Evolutionary conservation across 2,329 filamentous ascomycete genomes (phyloP).

Genomic region (Chalaropsis ovoidea): DNA sequence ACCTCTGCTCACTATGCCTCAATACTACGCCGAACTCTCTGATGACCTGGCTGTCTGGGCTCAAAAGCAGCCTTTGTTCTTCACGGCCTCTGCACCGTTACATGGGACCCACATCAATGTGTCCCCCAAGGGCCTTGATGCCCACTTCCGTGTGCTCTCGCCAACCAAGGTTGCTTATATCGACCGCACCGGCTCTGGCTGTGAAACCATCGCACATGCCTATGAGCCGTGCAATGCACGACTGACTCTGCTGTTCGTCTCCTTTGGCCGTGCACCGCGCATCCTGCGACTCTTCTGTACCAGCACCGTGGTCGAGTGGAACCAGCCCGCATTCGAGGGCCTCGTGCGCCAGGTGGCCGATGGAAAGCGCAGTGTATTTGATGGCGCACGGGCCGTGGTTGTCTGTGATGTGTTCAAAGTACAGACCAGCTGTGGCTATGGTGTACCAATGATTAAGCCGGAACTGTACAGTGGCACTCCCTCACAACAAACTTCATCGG

Average conservation of each 20-base stretch:
- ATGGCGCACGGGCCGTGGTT: conserved; percentile 51
- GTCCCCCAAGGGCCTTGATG: conserved; percentile 61
- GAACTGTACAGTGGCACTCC: conserved; percentile 31
- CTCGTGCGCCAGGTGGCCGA: conserved; percentile 39
- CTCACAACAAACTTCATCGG: conserved; percentile 19
- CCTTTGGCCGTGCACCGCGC: conserved; percentile 48
- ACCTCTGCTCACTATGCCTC: conserved; percentile 39
- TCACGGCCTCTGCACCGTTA: conserved; percentile 60
- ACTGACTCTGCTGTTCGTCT: conserved; percentile 64
- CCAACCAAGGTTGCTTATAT: conserved; percentile 58
- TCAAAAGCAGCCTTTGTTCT: conserved; percentile 60
- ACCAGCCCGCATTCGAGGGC: conserved; percentile 40
- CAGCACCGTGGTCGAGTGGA: conserved; percentile 50
- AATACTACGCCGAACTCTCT: conserved; percentile 47
- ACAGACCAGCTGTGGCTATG: conserved; percentile 58
- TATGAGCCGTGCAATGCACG: conserved; percentile 59
- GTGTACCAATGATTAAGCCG: conserved; percentile 46
- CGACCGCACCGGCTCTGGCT: conserved; percentile 64
- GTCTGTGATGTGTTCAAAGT: conserved; percentile 53
- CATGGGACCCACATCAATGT: conserved; percentile 62
- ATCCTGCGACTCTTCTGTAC: conserved; percentile 56
- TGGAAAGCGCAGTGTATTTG: conserved; percentile 34
- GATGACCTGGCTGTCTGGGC: conserved; percentile 53
- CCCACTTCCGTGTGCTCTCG: conserved; percentile 52
- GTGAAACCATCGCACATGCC: conserved; percentile 64